Base-by-base conservation (phyloP, 768 basidiomycete species). In the Fistulinella prunicolor region DNA sequence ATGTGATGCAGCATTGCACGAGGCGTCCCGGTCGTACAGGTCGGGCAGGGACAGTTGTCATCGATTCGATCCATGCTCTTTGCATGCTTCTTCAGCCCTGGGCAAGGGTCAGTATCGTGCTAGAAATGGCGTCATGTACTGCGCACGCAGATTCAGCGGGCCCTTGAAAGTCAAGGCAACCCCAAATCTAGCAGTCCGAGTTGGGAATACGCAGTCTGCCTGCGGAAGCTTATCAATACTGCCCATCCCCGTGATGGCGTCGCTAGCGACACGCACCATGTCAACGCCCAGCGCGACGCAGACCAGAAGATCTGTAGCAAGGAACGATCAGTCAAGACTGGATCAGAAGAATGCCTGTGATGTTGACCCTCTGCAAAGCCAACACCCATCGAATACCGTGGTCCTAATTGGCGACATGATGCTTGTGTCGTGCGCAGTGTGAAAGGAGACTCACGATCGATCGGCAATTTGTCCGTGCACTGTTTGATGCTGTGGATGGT, bases 201-300 rank as follows among this genome's bases (percentile, higher is more conserved):
- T 95, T 26, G 92, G 93, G 59, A 93, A 94, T 10, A 95, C 92
- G 53, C 92, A 95, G 63, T 95, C 92, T 0, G 91, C 91, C 89
- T 90, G 50, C 9, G 44, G 17, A 46, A 41, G 14, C n/a, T 28
- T 16, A 9, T 44, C 17, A 47, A 26, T 16, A 26, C 43, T 36
- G 16, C 39, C 16, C 52, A 7, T 51, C 20, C 9, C 20, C 30
- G 30, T 36, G 29, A 34, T 41, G 34, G 38, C 21, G n/a, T n/a
- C n/a, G n/a, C n/a, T n/a, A n/a, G n/a, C n/a, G n/a, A 43, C 30
- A 51, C 70, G 24, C 53, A 88, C 91, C 90, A 95, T 94, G 60
- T 95, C 92, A 24, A 94, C 78, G 13, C 92, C 92, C n/a, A 95
- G 73, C 5, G 92, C 92, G 19, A 92, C 84, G 58, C 93, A 94